Evolutionary conservation across 108 stramenopile genomes (phyloP).

Genomic region (Cyclotella cryptica): DNA sequence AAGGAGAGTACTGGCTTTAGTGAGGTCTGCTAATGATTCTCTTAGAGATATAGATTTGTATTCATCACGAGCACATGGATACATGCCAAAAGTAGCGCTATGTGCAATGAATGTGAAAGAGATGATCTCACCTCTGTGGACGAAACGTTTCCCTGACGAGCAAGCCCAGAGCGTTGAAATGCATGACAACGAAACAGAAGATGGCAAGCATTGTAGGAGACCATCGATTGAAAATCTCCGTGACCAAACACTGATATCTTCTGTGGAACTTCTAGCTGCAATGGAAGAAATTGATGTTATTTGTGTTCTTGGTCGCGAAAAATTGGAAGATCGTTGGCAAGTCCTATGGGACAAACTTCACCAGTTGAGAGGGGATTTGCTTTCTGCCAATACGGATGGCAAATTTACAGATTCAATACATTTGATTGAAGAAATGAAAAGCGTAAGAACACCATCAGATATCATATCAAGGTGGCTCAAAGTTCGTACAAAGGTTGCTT

Average conservation of each 20-base stretch:
- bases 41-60: constrained; percentile 56
- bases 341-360: constrained; percentile 54
- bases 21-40: constrained; percentile 74
- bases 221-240: constrained; percentile 34
- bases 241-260: constrained; percentile 29
- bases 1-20: constrained; percentile 44
- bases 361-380: constrained; percentile 47
- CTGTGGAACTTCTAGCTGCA: constrained; percentile 28
- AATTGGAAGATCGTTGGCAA: constrained; percentile 37
- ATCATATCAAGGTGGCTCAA: constrained; percentile 41
- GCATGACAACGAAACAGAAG: not conserved
- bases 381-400: constrained; percentile 36
- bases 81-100: constrained; percentile 65
- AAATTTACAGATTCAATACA: constrained; percentile 25
- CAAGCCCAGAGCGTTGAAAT: not conserved
- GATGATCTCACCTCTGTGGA: constrained; percentile 59
- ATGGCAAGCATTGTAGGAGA: not conserved
- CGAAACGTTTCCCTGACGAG: constrained; percentile 44
- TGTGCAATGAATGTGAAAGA: constrained; percentile 50
- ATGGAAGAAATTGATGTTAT: constrained; percentile 25
- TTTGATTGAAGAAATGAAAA: constrained; percentile 27
- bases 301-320: constrained; percentile 28
- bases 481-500: constrained; percentile 30
- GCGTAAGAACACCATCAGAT: constrained; percentile 25
- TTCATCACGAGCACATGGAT: constrained; percentile 62